A percentile compares a stretch with the other conserved stretches of the same genome.
Evolutionary conservation across 192 early-diverging fungal species (phyloP).

Genomic region (Paraglomus occultum): DNA sequence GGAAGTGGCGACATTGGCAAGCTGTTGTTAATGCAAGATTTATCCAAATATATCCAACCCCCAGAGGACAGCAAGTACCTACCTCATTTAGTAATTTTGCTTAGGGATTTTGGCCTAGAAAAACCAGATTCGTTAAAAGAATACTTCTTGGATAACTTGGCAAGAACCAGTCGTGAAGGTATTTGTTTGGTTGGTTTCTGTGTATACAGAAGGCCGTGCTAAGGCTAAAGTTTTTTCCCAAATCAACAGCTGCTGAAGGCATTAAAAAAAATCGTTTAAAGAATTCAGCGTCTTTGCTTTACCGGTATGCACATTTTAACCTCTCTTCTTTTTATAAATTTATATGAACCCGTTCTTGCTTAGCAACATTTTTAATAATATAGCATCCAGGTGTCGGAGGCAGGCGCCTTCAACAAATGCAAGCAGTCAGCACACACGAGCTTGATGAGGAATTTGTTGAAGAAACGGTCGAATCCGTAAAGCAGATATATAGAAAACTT

Average conservation of each 20-base stretch:
- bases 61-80: constrained; percentile 14
- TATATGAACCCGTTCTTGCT: too few relatives aligned
- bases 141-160: constrained; percentile 15
- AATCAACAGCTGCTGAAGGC: constrained; percentile 1
- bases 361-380: neutral
- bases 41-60: constrained; percentile 21
- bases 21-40: constrained; percentile 16
- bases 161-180: constrained; percentile 4
- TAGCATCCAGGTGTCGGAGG: neutral
- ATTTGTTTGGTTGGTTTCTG: neutral
- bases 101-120: constrained; percentile 19
- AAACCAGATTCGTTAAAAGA: neutral
- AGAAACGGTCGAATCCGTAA: neutral
- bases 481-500: neutral
- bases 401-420: constrained; percentile 5
- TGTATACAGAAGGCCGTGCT: too few relatives aligned
- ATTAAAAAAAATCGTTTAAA: constrained; percentile 12
- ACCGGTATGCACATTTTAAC: neutral
- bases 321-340: too few relatives aligned
- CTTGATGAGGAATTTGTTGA: neutral
- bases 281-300: constrained; percentile 10
- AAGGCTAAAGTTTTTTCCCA: too few relatives aligned
- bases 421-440: neutral
- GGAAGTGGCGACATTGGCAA: constrained; percentile 20
- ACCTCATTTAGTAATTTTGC: constrained; percentile 17